Evolutionary conservation across 75 land plant genomes (phyloP), one percentile per base, ranked within the genome.

Genomic region (Ceratopteris richardii): DNA sequence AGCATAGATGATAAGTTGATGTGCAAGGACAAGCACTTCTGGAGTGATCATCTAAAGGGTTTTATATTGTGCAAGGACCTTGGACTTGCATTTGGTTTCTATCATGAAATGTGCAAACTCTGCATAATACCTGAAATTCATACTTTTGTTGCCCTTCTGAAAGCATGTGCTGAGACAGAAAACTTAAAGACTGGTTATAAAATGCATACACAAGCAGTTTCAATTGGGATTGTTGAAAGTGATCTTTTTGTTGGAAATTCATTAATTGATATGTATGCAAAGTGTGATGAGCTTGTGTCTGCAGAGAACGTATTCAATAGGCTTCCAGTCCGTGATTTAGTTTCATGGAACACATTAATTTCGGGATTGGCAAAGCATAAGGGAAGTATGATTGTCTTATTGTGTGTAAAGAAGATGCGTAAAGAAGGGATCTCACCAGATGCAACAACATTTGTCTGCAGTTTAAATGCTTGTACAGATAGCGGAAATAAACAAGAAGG

Each of bases 111-210:
- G 37, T 33, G 9, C 9, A 9, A 33, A 9, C 9, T 3, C 9
- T 33, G 9, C 9, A 3, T 33, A 4, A 3, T 4, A 33, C 82
- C 82, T 0, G 87, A 83, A 60, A 64, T 58, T 41, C 67, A 58
- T 56, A 82, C 86, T 26, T 75, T 54, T 36, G 75, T 80, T 14
- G 56, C 75, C 26, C 37, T 82, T 62, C 57, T 84, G 27, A 84
- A 77, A 58, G 71, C 60, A 24, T 84, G 83, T 51, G 64, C 71
- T 12, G 39, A 41, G 33, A 44, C 70, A 28, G 11, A 2, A 18
- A 56, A 51, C 46, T 27, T 22, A 24, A 17, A 28, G 13, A 22
- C 28, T 6, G 83, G 78, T 1, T 1, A 24, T 21, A 31, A 42
- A 58, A 24, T 84, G 30, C 57, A 74, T 60, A 78, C 59, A 24